Conservation (phyloP, 2,329 filamentous ascomycete species). For the Sporothrix brasiliensis region DNA sequence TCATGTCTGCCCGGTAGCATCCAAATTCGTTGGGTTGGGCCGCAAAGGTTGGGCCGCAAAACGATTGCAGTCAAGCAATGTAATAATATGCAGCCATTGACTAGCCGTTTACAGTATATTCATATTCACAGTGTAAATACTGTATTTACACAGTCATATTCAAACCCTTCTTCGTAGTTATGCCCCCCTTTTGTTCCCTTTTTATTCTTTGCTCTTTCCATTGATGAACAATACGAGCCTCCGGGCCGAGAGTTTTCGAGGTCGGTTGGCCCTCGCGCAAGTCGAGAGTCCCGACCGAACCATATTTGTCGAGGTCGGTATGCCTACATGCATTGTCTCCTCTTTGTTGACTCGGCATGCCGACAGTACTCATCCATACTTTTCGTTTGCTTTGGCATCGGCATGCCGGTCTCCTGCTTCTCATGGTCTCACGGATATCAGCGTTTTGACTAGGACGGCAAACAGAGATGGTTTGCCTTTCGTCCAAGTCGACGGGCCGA, state of each 20-base stretch:
- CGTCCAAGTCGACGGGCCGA: too few relatives aligned
- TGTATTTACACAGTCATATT: conserved; percentile 33
- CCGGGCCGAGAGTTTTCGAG: background rate
- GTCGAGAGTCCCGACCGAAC: background rate
- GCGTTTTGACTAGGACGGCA: too few relatives aligned
- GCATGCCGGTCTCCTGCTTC: background rate
- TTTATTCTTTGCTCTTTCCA: background rate
- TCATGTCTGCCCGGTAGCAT: background rate
- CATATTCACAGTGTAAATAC: background rate
- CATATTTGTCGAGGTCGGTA: conserved; percentile 1
- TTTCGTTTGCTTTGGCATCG: background rate
- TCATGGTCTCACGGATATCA: too few relatives aligned
- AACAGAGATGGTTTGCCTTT: too few relatives aligned
- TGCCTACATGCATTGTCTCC: background rate
- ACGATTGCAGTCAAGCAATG: conserved; percentile 14
- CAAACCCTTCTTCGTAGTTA: background rate
- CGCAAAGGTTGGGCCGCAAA: conserved; percentile 28
- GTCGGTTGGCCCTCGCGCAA: background rate
- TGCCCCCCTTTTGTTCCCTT: background rate
- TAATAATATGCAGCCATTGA: conserved; percentile 8
- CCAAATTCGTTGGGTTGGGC: conserved; percentile 9
- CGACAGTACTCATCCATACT: too few relatives aligned
- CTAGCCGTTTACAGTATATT: background rate
- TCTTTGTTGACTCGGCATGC: background rate
- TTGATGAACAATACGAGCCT: too few relatives aligned